Conservation (phyloP, 768 basidiomycete genomes). For the Cystofilobasidium macerans region DNA sequence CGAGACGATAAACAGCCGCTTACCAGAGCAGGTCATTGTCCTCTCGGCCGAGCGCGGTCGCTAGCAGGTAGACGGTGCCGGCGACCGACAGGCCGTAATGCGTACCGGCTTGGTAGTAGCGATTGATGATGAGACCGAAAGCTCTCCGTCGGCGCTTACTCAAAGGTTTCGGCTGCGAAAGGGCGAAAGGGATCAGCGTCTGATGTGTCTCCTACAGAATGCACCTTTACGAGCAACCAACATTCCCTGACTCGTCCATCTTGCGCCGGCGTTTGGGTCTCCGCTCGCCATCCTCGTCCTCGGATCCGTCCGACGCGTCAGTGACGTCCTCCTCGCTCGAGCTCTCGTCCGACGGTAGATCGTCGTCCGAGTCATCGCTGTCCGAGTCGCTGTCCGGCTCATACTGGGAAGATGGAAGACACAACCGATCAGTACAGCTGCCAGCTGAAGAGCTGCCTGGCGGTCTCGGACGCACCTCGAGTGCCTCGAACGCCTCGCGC, state of each 20-base stretch:
- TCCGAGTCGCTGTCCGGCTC: slow-evolving; percentile 55
- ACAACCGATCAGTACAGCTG: slow-evolving; percentile 56
- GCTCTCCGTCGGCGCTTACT: slow-evolving; percentile 4
- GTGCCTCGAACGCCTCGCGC: slow-evolving; percentile 68
- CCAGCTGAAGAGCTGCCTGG: neutral
- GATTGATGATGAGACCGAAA: slow-evolving; percentile 45
- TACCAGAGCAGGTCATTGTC: slow-evolving; percentile 93
- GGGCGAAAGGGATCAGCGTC: slow-evolving; percentile 6
- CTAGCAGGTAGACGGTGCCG: slow-evolving; percentile 76
- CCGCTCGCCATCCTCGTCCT: slow-evolving; percentile 28
- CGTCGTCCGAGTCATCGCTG: slow-evolving; percentile 36
- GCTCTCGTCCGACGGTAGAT: slow-evolving; percentile 32
- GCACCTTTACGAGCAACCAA: neutral
- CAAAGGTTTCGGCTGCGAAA: slow-evolving; percentile 18
- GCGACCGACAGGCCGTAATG: slow-evolving; percentile 83
- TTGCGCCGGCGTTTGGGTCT: slow-evolving; percentile 15
- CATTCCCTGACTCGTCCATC: slow-evolving; percentile 15
- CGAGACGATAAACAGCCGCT: slow-evolving; percentile 27
- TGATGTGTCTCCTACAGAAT: no score
- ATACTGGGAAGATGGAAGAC: slow-evolving; percentile 29
- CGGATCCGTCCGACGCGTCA: slow-evolving; percentile 27
- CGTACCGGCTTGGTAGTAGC: slow-evolving; percentile 74
- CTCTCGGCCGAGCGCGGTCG: slow-evolving; percentile 76
- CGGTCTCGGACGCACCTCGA: slow-evolving; percentile 51
- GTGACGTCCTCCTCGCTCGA: slow-evolving; percentile 31